Percentiles rank a stretch among this genome's conserved stretches.
Conservation (phyloP, 495 filamentous ascomycete species). For the Copromyces sp. region DNA sequence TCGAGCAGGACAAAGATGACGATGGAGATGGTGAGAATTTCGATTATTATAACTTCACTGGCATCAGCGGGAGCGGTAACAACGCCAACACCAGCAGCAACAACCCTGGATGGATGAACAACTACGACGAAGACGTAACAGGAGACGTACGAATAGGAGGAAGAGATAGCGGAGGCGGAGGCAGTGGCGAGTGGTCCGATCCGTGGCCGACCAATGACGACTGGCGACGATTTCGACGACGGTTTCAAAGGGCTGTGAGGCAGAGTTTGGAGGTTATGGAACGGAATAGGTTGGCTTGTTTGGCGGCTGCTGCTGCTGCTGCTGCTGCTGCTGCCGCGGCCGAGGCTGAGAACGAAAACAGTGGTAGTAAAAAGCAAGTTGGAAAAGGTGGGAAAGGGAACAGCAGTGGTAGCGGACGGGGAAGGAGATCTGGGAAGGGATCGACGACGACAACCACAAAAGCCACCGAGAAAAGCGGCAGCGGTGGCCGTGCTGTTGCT, state of each 20-base stretch:
- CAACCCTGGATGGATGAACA: background rate
- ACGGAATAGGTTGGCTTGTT: background rate
- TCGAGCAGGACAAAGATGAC: conserved; percentile 18
- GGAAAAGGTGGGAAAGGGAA: background rate
- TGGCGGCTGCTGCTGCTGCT: background rate
- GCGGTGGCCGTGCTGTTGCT: background rate
- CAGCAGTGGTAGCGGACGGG: background rate
- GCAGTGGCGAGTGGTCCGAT: conserved; percentile 28
- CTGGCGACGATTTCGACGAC: conserved; percentile 27
- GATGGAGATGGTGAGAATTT: conserved; percentile 12
- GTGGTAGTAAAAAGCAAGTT: background rate
- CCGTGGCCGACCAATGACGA: conserved; percentile 32
- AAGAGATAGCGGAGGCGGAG: conserved; percentile 2
- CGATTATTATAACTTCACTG: background rate
- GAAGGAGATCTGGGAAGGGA: conserved; percentile 1
- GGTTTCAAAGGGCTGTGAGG: conserved; percentile 24
- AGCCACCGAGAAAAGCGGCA: background rate
- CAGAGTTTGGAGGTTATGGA: conserved; percentile 14
- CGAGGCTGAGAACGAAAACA: background rate
- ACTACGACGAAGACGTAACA: background rate
- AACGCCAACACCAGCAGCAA: background rate
- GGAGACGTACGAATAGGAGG: background rate
- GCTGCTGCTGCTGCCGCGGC: background rate
- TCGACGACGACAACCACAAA: background rate
- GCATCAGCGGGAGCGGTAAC: background rate